Conservation (phyloP, 495 filamentous ascomycete genomes). For the Penicillium riverlandense region DNA sequence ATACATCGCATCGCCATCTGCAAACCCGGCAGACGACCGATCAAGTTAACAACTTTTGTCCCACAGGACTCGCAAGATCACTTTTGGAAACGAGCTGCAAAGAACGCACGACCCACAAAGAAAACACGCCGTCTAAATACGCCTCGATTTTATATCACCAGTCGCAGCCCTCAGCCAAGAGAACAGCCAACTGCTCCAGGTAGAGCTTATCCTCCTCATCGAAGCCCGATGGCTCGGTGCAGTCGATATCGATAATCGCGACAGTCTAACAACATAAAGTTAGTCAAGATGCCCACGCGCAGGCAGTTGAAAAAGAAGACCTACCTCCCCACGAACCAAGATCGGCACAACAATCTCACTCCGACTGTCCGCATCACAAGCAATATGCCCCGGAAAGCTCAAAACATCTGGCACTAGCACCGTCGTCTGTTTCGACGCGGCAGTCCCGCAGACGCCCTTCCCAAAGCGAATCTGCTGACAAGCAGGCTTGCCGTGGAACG, state of each 20-base stretch:
- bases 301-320: slow-evolving; percentile 8
- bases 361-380: slow-evolving; percentile 72
- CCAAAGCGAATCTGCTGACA: slow-evolving; percentile 80
- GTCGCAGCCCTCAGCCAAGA: slow-evolving; percentile 64
- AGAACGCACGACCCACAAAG: neutral
- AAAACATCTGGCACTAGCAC: slow-evolving; percentile 71
- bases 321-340: slow-evolving; percentile 48
- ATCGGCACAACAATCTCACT: slow-evolving; percentile 94
- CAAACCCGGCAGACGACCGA: too few relatives aligned
- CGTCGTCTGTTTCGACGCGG: slow-evolving; percentile 54
- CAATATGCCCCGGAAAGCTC: slow-evolving; percentile 81
- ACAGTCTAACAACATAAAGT: slow-evolving; percentile 47
- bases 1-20: too few relatives aligned
- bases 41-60: too few relatives aligned
- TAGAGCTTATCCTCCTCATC: slow-evolving; percentile 63
- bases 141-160: slow-evolving; percentile 42
- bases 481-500: slow-evolving; percentile 83
- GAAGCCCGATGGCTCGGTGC: slow-evolving; percentile 62
- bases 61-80: neutral
- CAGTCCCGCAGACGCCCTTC: slow-evolving; percentile 77
- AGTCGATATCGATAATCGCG: slow-evolving; percentile 87
- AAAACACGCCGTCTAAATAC: neutral
- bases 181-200: slow-evolving; percentile 60
- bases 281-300: slow-evolving; percentile 6
- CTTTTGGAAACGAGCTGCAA: neutral